Conservation (phyloP, 1,139 yeast genomes). For the Taphrina flavorubra region DNA sequence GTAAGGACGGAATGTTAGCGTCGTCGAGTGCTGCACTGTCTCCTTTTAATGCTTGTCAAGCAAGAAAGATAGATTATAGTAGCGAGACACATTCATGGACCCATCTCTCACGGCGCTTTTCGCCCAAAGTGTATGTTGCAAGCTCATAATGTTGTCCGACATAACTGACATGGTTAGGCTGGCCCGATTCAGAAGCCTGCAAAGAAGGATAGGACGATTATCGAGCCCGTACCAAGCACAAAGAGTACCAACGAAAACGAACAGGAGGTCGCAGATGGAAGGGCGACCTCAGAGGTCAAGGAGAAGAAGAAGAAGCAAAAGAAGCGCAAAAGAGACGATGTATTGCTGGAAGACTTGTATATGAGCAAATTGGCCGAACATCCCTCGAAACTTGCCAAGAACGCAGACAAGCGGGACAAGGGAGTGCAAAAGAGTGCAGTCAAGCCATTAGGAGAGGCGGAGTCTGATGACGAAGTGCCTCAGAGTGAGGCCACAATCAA, state of each 20-base stretch:
- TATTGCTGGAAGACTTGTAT: conserved; percentile 47
- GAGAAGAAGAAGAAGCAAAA: conserved; percentile 33
- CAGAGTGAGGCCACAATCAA: conserved; percentile 44
- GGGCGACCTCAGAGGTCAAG: conserved; percentile 31
- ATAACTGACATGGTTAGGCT: conserved; percentile 1
- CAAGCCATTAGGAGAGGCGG: conserved; percentile 30
- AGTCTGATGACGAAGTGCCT: conserved; percentile 46
- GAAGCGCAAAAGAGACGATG: conserved; percentile 43
- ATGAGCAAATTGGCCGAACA: conserved; percentile 47
- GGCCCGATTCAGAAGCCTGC: conserved; percentile 30
- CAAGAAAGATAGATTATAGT: not conserved
- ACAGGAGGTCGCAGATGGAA: not conserved
- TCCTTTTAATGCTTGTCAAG: too few species aligned
- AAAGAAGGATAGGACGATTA: conserved; percentile 24
- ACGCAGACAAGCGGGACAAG: conserved; percentile 11
- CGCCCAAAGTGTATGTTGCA: conserved; percentile 11
- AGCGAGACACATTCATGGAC: conserved; percentile 11
- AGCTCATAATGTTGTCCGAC: not conserved
- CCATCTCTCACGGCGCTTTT: conserved; percentile 16
- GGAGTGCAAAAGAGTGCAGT: not conserved
- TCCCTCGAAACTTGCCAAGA: conserved; percentile 31
- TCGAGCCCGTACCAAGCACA: conserved; percentile 47
- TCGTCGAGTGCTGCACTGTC: too few species aligned
- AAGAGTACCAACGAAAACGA: conserved; percentile 44
- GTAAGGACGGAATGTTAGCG: too few species aligned